A percentile compares a stretch with the other conserved stretches of the same genome.
Conservation (phyloP, 495 filamentous ascomycete species). For the Cercophora scortea region DNA sequence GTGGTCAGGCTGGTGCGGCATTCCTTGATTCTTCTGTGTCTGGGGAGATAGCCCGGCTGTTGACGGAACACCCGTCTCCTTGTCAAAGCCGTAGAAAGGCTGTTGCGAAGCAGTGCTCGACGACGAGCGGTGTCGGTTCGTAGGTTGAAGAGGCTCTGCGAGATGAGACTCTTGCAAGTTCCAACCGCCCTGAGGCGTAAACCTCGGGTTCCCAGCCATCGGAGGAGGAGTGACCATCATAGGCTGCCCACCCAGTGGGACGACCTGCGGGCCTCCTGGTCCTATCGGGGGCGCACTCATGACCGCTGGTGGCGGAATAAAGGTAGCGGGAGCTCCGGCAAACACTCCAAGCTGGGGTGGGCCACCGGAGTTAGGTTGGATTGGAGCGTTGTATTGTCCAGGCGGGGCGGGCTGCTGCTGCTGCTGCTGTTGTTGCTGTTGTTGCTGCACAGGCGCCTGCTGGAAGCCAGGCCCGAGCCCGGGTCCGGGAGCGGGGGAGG, state of each 20-base stretch:
- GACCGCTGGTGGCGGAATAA: conserved; percentile 5
- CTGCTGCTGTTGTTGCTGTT: neutral
- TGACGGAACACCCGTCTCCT: conserved; percentile 30
- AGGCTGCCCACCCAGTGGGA: conserved; percentile 1
- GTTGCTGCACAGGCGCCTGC: conserved; percentile 2
- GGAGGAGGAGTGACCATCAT: conserved; percentile 14
- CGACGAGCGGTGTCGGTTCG: conserved; percentile 26
- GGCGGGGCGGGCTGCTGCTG: conserved; percentile 2
- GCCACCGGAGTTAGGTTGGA: conserved; percentile 5
- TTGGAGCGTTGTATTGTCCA: neutral
- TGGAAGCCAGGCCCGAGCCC: conserved; percentile 1
- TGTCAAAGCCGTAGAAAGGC: conserved; percentile 31
- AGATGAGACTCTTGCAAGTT: conserved; percentile 38
- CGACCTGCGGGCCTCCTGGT: conserved; percentile 2
- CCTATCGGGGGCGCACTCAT: conserved; percentile 3
- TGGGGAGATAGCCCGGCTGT: conserved; percentile 7
- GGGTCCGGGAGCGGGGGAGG: too few species aligned
- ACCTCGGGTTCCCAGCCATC: conserved; percentile 17
- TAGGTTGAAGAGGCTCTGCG: conserved; percentile 32
- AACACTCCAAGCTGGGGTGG: neutral
- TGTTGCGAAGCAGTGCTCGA: conserved; percentile 26
- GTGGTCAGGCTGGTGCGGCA: conserved; percentile 11
- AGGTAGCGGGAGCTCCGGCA: conserved; percentile 5
- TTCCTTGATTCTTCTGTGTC: conserved; percentile 8
- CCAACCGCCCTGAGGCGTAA: conserved; percentile 30